Conservation (phyloP, 768 basidiomycete species). For the Hericium alpestre region DNA sequence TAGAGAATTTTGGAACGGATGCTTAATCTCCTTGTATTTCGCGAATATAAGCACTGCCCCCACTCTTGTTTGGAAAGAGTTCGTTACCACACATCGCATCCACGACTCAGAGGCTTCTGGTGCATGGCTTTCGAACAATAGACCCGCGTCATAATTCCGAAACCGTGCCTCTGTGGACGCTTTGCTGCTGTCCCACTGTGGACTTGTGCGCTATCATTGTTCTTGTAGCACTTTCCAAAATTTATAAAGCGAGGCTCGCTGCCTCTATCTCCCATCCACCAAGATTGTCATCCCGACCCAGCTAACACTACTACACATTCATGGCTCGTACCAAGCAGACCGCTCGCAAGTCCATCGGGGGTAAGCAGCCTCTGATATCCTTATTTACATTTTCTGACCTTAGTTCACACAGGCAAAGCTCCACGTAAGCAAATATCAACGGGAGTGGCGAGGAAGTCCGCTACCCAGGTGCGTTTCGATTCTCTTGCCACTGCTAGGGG, state of each 20-base stretch:
- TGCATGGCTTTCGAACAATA: no score
- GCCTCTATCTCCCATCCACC: background rate
- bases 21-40: no score
- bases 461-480: conserved; percentile 23
- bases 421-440: conserved; percentile 52
- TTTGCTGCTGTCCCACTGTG: background rate
- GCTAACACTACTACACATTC: background rate
- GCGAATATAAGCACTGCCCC: no score
- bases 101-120: no score
- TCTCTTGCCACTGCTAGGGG: no score
- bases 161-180: background rate
- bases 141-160: no score
- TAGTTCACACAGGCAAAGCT: conserved; percentile 36
- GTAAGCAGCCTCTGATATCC: background rate
- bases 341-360: conserved; percentile 7
- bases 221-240: no score
- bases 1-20: background rate
- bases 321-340: conserved; percentile 12
- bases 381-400: conserved; percentile 4
- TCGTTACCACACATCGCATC: no score
- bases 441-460: conserved; percentile 52
- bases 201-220: background rate
- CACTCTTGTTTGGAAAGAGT: no score
- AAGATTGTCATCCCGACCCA: background rate
- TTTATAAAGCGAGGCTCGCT: no score